Evolutionary conservation across 1,139 yeast species (phyloP), one percentile per base, ranked within the genome.

Genomic region (Zygosaccharomyces sapae): DNA sequence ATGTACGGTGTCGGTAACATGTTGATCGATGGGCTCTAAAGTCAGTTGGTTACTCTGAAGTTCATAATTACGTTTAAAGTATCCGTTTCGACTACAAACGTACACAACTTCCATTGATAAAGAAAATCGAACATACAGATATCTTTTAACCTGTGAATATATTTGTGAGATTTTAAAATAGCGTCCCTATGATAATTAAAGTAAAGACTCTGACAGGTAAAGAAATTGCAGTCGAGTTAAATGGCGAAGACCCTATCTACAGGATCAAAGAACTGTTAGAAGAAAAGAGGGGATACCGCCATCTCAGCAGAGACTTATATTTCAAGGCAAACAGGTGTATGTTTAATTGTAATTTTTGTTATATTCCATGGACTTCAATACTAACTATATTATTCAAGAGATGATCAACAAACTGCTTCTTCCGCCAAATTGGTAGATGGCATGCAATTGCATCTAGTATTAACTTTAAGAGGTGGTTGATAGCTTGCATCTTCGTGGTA

Each of bases 221-320:
- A 39, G 64, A 80, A 79, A 87, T 87, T 63, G 81, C 86, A 51
- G 81, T 88, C 49, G 90, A 85, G 57, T 80, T 88, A 43, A 92
- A 86, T 58, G 82, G 88, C 43, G 67, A 77, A 7, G 95, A 88
- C 41, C 58, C 72, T 73, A 83, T 90, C 52, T 79, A 83, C 56
- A 80, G 87, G 45, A 82, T 92, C 70, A 92, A 92, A 70, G 97
- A 92, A 67, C 79, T 86, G 68, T 81, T 92, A 73, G 97, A 92
- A 68, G 97, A 92, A 63, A 89, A 63, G 98, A 92, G 67, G 98
- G 98, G 3, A 92, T 92, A 50, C 97, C 97, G 3, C 97, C 98
- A 18, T 81, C 88, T 29, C 98, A 92, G 69, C 98, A 92, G 67
- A 77, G 96, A 58, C 78, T 92, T 56, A 85, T 92, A 62, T 89